These are phyloP conservation scores for Panicum miliaceum DNA, from an alignment of 176 grass and related monocot species.

Conservation along the genomic window DNA sequence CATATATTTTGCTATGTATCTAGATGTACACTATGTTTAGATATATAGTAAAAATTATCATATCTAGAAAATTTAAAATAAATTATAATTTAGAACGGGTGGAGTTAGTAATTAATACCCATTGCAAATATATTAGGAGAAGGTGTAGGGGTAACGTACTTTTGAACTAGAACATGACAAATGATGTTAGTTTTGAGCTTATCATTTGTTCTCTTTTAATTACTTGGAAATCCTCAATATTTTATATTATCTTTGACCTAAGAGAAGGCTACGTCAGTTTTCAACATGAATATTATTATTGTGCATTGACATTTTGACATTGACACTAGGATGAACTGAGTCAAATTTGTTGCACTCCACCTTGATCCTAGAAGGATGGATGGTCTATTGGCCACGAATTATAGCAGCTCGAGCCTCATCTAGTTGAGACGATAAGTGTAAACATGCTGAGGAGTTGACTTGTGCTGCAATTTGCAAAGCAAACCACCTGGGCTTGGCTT, in stretches of 20 bases:
- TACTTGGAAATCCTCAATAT: not conserved
- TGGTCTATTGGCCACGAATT: not conserved
- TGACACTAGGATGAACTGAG: not conserved
- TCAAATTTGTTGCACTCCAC: constrained; percentile 13
- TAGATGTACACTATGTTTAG: too few species aligned
- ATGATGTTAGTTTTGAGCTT: not conserved
- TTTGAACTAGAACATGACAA: too few species aligned
- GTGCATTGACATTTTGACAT: not conserved
- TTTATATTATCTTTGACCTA: not conserved
- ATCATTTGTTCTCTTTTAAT: not conserved
- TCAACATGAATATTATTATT: not conserved
- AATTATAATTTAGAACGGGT: too few species aligned
- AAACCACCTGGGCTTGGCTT: not conserved
- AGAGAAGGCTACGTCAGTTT: not conserved
- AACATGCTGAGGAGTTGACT: constrained; percentile 33
- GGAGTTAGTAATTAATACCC: too few species aligned
- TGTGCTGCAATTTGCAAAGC: not conserved
- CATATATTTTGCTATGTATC: too few species aligned
- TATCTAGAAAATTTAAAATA: too few species aligned
- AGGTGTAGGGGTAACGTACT: too few species aligned
- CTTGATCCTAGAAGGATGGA: not conserved
- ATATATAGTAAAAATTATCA: too few species aligned
- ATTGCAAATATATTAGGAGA: too few species aligned
- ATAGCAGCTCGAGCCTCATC: not conserved
- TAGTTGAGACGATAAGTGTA: not conserved